Evolutionary conservation across 768 basidiomycete species (phyloP), one percentile per base, ranked within the genome.

Genomic region (Pleurotus tuber-regium): DNA sequence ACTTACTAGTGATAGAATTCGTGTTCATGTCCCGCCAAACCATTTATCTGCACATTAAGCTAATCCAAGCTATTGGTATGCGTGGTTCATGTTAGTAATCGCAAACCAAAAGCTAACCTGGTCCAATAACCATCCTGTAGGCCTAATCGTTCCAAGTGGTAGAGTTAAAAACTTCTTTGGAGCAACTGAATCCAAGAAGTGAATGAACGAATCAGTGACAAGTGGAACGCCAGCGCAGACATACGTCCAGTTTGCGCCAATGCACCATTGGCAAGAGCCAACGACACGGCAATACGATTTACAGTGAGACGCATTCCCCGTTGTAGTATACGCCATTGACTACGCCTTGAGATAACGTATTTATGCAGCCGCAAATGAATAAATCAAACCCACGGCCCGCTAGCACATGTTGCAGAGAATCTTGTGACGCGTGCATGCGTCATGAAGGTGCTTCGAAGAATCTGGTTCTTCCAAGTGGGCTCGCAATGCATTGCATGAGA

Each of bases 41-140:
- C 73, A 54, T 74, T 69, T 0, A 68, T 72, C 48, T 76, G 74
- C 30, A 74, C 71, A 38, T 61, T 62, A n/a, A 76, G 61, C 74
- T 74, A 39, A 10, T 33, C 30, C 24, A 18, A 7, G 38, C 39
- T 43, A 11, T n/a, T n/a, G n/a, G n/a, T n/a, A n/a, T n/a, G n/a
- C n/a, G n/a, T n/a, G n/a, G n/a, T n/a, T n/a, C n/a, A n/a, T n/a
- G n/a, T n/a, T n/a, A n/a, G n/a, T n/a, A n/a, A n/a, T n/a, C n/a
- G n/a, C n/a, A n/a, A n/a, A n/a, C n/a, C n/a, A n/a, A n/a, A n/a
- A n/a, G n/a, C 25, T 9, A 57, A 71, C 74, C 54, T 76, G 74
- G 54, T 75, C 71, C 61, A 66, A 59, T 24, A 76, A 60, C 74
- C 74, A 76, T 56, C 74, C 73, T 0, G 70, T 52, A 7, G 74